A percentile compares a stretch with the other conserved stretches of the same genome.
Conservation (phyloP, 306 rosid species). For the Castanospermum australe region DNA sequence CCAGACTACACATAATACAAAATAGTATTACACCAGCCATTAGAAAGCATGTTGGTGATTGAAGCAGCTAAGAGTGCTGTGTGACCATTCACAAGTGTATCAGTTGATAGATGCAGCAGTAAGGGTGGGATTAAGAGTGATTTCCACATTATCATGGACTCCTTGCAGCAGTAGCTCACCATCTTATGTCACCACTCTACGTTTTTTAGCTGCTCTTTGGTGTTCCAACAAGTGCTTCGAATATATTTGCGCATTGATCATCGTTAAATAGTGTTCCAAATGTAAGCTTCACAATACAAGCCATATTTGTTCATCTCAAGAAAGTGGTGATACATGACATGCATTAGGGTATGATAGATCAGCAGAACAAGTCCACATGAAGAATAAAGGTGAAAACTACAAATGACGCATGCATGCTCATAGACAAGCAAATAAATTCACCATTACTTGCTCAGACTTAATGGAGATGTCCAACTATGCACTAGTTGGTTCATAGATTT, state of each 20-base stretch:
- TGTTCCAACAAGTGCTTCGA: slow-evolving; percentile 93
- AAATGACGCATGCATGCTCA: neutral
- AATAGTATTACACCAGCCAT: slow-evolving; percentile 1
- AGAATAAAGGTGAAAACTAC: neutral
- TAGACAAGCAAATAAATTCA: neutral
- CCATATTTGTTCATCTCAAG: slow-evolving; percentile 1
- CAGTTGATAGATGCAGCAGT: slow-evolving; percentile 26
- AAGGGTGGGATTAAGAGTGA: slow-evolving; percentile 61
- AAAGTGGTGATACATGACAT: neutral
- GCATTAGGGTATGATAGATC: neutral
- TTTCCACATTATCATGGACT: slow-evolving; percentile 91
- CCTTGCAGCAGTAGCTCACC: slow-evolving; percentile 95
- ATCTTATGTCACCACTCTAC: slow-evolving; percentile 65
- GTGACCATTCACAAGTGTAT: neutral
- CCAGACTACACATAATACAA: neutral
- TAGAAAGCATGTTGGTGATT: neutral
- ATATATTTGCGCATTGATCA: slow-evolving; percentile 86
- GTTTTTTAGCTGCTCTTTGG: slow-evolving; percentile 82
- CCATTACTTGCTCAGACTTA: neutral
- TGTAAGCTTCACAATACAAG: slow-evolving; percentile 59
- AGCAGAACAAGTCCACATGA: slow-evolving; percentile 12
- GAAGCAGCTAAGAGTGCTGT: neutral
- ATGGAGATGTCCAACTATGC: neutral
- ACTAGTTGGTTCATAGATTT: neutral
- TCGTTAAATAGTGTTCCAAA: slow-evolving; percentile 83